Evolutionary conservation across 352 stramenopile genomes (phyloP).

Genomic region (Globisporangium camurandrum): DNA sequence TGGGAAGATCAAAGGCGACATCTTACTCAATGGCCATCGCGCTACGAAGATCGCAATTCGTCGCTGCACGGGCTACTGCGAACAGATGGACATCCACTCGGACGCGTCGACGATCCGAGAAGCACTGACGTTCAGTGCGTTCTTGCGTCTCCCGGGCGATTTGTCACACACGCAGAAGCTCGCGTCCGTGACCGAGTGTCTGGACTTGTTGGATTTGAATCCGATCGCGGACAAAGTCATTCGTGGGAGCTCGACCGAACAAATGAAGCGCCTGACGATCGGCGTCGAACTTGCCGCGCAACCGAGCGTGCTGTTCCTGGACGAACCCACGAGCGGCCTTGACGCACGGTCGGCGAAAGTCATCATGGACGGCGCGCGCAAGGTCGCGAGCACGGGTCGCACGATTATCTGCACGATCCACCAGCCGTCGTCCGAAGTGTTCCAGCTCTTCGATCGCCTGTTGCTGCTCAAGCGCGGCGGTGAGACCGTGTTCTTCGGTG

Average conservation of each 20-base stretch:
- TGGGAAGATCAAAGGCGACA: constrained; percentile 52
- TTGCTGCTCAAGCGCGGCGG: constrained; percentile 50
- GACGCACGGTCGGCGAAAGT: constrained; percentile 37
- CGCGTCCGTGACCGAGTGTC: constrained; percentile 11
- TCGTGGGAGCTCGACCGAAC: constrained; percentile 20
- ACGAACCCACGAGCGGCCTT: constrained; percentile 40
- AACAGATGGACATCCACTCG: constrained; percentile 86
- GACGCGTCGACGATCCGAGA: constrained; percentile 73
- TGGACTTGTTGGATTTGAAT: constrained; percentile 9
- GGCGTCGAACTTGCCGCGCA: constrained; percentile 81
- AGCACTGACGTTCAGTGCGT: constrained; percentile 64
- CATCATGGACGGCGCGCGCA: constrained; percentile 47
- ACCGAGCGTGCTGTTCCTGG: constrained; percentile 59
- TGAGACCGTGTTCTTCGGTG: constrained; percentile 23
- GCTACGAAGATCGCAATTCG: constrained; percentile 11
- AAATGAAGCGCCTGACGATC: constrained; percentile 37
- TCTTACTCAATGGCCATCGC: constrained; percentile 79
- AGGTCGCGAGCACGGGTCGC: constrained; percentile 7
- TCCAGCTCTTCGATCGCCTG: constrained; percentile 67
- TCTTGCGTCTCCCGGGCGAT: constrained; percentile 11
- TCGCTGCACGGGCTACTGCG: constrained; percentile 47
- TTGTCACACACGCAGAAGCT: constrained; percentile 7
- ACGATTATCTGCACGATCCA: constrained; percentile 77
- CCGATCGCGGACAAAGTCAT: constrained; percentile 19
- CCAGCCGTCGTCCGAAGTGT: constrained; percentile 72